A percentile compares a stretch with the other conserved stretches of the same genome.
Evolutionary conservation across 176 grass and related monocot species (phyloP).

Genomic region (Saccharum spontaneum): DNA sequence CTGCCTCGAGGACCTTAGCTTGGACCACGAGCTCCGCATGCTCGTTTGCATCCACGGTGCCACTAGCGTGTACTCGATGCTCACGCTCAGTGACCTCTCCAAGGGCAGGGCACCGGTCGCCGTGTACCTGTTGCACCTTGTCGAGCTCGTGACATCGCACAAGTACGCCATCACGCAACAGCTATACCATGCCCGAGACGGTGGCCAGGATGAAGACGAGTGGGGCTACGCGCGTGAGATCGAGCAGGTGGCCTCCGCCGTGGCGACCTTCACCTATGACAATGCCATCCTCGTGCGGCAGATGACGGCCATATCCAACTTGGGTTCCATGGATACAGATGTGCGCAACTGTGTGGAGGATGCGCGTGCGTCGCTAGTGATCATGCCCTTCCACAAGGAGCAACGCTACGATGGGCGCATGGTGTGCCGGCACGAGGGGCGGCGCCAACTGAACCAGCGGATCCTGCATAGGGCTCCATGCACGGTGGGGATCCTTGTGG

Average conservation of each 20-base stretch:
- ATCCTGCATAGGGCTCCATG: constrained; percentile 52
- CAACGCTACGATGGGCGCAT: constrained; percentile 66
- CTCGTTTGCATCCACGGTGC: constrained; percentile 59
- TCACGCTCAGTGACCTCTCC: constrained; percentile 45
- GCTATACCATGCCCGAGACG: constrained; percentile 43
- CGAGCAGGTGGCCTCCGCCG: constrained; percentile 39
- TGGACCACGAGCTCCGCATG: constrained; percentile 54
- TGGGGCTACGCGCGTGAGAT: constrained; percentile 52
- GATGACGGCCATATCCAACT: constrained; percentile 53
- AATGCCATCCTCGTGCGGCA: constrained; percentile 27
- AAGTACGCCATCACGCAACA: constrained; percentile 59
- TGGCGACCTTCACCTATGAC: constrained; percentile 39
- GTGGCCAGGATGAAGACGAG: not conserved
- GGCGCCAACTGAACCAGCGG: constrained; percentile 44
- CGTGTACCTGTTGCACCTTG: constrained; percentile 58
- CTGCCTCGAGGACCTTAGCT: constrained; percentile 51
- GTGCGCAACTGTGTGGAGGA: constrained; percentile 64
- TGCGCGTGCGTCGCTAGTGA: constrained; percentile 45
- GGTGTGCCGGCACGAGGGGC: constrained; percentile 49
- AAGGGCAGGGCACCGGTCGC: constrained; percentile 29
- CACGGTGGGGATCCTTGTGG: constrained; percentile 70
- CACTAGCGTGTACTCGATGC: constrained; percentile 36
- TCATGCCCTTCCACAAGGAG: constrained; percentile 74
- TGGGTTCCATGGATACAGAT: constrained; percentile 63
- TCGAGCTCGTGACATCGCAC: constrained; percentile 53